Evolutionary conservation across 495 filamentous ascomycete species (phyloP).

Genomic region (Cercophora scortea): DNA sequence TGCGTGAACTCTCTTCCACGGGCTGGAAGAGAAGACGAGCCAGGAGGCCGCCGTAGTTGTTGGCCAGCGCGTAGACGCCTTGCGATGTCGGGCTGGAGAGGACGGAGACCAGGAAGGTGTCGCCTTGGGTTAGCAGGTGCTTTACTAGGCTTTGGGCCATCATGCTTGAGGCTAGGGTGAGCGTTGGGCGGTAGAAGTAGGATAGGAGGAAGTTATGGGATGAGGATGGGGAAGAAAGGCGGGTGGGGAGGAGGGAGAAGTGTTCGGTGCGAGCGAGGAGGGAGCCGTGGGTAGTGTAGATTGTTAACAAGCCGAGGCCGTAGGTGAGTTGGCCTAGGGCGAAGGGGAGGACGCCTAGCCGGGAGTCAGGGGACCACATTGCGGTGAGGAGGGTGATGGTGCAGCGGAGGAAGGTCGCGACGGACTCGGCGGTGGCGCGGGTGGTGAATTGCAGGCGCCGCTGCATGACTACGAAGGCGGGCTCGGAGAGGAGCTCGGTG

Average conservation of each 20-base stretch:
- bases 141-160: slow-evolving; percentile 86
- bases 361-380: slow-evolving; percentile 41
- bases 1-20: slow-evolving; percentile 84
- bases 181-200: slow-evolving; percentile 58
- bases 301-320: slow-evolving; percentile 53
- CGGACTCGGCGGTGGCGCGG: slow-evolving; percentile 70
- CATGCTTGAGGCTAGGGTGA: slow-evolving; percentile 63
- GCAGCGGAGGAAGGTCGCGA: slow-evolving; percentile 71
- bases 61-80: slow-evolving; percentile 87
- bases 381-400: slow-evolving; percentile 58
- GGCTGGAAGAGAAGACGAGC: slow-evolving; percentile 91
- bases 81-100: slow-evolving; percentile 71
- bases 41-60: slow-evolving; percentile 87
- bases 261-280: slow-evolving; percentile 32
- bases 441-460: slow-evolving; percentile 70
- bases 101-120: slow-evolving; percentile 75
- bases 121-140: slow-evolving; percentile 87
- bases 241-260: slow-evolving; percentile 49
- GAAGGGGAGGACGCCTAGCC: slow-evolving; percentile 77
- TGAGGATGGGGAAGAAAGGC: background rate
- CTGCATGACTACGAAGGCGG: slow-evolving; percentile 76
- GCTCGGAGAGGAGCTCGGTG: slow-evolving; percentile 75
- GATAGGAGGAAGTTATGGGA: slow-evolving; percentile 41
- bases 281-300: slow-evolving; percentile 53
- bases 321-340: slow-evolving; percentile 81